Percentiles rank a stretch among this genome's conserved stretches.
Evolutionary conservation across 148 eudicot genomes (phyloP).

Genomic region (Diospyros lotus): DNA sequence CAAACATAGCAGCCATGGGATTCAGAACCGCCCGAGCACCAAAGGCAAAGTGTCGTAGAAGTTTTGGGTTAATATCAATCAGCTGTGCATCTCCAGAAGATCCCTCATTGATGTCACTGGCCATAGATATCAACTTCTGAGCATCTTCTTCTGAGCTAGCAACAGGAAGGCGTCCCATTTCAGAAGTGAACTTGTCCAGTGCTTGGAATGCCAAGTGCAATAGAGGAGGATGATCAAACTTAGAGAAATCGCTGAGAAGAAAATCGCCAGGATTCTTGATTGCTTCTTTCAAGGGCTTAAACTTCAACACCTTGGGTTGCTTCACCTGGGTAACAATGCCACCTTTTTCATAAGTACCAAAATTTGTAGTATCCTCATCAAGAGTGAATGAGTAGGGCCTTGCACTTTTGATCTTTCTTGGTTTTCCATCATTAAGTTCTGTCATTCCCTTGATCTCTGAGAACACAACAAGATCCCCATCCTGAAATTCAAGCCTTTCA

Average conservation of each 20-base stretch:
- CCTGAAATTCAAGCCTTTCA: conserved; percentile 75
- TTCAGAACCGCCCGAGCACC: conserved; percentile 91
- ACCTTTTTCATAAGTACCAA: conserved; percentile 56
- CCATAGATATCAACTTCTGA: conserved; percentile 54
- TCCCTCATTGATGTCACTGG: conserved; percentile 40
- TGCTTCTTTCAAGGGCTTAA: conserved; percentile 66
- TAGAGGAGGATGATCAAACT: conserved; percentile 66
- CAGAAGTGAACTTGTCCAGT: conserved; percentile 53
- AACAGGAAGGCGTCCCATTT: conserved; percentile 50
- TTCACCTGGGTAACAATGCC: conserved; percentile 74
- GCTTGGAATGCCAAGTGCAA: conserved; percentile 78
- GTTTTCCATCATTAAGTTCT: conserved; percentile 77
- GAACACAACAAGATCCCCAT: conserved; percentile 71
- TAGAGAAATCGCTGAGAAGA: conserved; percentile 67
- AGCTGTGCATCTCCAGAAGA: conserved; percentile 43
- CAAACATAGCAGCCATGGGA: conserved; percentile 99
- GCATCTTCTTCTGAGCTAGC: conserved; percentile 80
- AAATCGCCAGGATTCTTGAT: conserved; percentile 73
- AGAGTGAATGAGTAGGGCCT: conserved; percentile 68
- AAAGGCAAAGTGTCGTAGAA: conserved; percentile 68
- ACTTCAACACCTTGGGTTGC: conserved; percentile 57
- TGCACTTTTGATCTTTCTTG: conserved; percentile 55
- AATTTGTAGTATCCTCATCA: conserved; percentile 66
- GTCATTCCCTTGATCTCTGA: conserved; percentile 71
- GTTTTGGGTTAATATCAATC: conserved; percentile 65